Evolutionary conservation across 108 stramenopile species (phyloP).

Genomic region (Nitzschia sp.): DNA sequence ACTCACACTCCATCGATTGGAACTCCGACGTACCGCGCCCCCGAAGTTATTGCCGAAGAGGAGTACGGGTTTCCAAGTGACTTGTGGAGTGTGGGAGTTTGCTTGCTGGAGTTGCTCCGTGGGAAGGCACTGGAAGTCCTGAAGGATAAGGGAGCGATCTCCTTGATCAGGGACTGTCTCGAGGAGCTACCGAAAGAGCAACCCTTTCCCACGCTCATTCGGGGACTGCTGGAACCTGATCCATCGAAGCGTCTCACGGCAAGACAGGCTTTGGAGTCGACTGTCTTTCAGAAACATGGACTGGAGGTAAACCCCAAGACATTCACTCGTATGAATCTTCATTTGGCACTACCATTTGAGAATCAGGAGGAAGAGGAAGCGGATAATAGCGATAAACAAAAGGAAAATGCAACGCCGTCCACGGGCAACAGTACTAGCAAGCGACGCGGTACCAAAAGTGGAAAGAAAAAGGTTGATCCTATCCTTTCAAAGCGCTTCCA

Average conservation of each 20-base stretch:
- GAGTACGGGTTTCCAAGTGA: constrained; percentile 74
- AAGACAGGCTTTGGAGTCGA: constrained; percentile 57
- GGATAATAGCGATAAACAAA: constrained; percentile 8
- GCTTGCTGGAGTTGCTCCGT: constrained; percentile 71
- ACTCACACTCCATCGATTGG: constrained; percentile 77
- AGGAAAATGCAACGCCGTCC: constrained; percentile 4
- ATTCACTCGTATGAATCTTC: constrained; percentile 17
- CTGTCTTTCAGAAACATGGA: constrained; percentile 71
- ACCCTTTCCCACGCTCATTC: constrained; percentile 73
- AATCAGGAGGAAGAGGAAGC: background rate
- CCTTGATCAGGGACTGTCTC: constrained; percentile 51
- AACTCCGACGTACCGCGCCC: constrained; percentile 72
- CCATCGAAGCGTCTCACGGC: constrained; percentile 62
- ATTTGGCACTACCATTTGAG: constrained; percentile 36
- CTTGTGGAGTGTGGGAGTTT: constrained; percentile 84
- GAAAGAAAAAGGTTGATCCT: constrained; percentile 30
- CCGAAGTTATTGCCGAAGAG: constrained; percentile 65
- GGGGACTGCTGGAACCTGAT: constrained; percentile 62
- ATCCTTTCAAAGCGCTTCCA: constrained; percentile 45
- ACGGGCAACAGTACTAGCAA: constrained; percentile 2
- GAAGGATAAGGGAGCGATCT: constrained; percentile 65
- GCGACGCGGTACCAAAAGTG: constrained; percentile 17
- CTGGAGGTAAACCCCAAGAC: constrained; percentile 22
- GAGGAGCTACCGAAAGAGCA: constrained; percentile 56
- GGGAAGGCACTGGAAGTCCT: constrained; percentile 45